A percentile compares a stretch with the other conserved stretches of the same genome.
Conservation (phyloP, 176 grass and related monocot species). For the Alloteropsis semialata region DNA sequence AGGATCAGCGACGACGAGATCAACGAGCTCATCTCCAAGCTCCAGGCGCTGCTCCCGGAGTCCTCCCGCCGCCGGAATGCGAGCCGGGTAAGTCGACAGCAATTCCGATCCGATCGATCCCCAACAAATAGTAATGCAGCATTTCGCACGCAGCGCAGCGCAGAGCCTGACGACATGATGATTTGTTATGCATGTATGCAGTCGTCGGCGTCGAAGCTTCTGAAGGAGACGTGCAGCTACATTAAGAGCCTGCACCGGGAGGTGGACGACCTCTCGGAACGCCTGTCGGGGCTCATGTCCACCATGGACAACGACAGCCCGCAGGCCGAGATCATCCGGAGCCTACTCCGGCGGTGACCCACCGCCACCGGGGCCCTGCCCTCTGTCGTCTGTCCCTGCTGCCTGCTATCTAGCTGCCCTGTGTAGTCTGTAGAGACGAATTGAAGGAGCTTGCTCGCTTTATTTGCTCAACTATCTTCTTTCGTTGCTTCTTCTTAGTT, state of each 20-base stretch:
- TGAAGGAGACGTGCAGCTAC: constrained; percentile 95
- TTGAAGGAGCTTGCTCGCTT: background rate
- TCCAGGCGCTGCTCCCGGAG: constrained; percentile 79
- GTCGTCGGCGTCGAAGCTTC: constrained; percentile 77
- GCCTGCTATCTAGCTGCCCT: background rate
- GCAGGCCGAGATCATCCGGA: constrained; percentile 82
- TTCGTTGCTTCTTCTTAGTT: background rate
- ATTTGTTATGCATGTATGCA: no score
- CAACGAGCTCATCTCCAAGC: constrained; percentile 89
- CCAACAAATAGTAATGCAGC: no score
- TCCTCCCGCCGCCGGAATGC: constrained; percentile 58
- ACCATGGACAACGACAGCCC: constrained; percentile 73
- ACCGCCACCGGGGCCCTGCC: background rate
- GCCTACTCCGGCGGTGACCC: constrained; percentile 67
- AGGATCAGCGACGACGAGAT: constrained; percentile 95
- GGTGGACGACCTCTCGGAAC: constrained; percentile 77
- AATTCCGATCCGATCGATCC: background rate
- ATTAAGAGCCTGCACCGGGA: constrained; percentile 89
- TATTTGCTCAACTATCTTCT: background rate
- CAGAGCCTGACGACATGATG: constrained; percentile 10
- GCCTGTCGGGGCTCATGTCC: constrained; percentile 66
- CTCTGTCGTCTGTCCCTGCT: no score
- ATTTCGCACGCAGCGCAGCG: no score
- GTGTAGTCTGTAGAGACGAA: background rate
- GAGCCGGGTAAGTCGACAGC: constrained; percentile 45